Evolutionary conservation across 1,284 basidiomycete genomes (phyloP), one percentile per base, ranked within the genome.

Genomic region (Cryptococcus sp.): DNA sequence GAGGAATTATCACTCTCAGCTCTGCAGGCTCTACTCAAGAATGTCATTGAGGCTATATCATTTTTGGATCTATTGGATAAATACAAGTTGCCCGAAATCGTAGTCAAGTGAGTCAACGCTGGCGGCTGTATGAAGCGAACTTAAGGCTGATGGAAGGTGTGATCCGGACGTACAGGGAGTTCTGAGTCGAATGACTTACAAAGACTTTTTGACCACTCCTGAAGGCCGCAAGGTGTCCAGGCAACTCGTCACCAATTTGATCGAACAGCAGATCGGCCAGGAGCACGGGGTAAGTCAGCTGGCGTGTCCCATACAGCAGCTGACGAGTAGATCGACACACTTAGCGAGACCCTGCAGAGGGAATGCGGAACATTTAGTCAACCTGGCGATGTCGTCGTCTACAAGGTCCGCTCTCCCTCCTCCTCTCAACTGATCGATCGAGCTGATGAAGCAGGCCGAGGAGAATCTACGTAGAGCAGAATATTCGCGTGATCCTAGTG

Each of bases 301-400:
- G 2, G 1, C 24, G 14, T 23, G 23, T 36, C 7, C n/a, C 39
- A 10, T 41, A 21, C 11, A 41, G 11, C 19, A 10, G 19, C 50
- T 59, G 50, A 57, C 43, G 23, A n/a, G 40, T 65, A 92, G 89
- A 87, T 97, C 57, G 96, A 99, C 73, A 90, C 90, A 2, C 88
- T 99, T 64, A 94, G 91, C 64, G 90, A 97, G 63, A 85, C 91
- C 49, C 77, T 98, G 31, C 94, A 98, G 70, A 85, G 88, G 67
- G 82, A 91, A 66, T 99, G 96, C 66, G 93, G 92, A 1, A 90
- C 90, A 18, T 98, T 98, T 81, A 98, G 93, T 75, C 93, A 91
- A 64, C 87, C 94, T 0, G 96, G 97, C 67, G 96, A 99, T 76
- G 96, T 98, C 41, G 88, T 97, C 78, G 78, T 97, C 46, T 98